phyloP scores from a whole-genome alignment of 148 eudicot species.

The Rhododendron ferrugineum region DNA sequence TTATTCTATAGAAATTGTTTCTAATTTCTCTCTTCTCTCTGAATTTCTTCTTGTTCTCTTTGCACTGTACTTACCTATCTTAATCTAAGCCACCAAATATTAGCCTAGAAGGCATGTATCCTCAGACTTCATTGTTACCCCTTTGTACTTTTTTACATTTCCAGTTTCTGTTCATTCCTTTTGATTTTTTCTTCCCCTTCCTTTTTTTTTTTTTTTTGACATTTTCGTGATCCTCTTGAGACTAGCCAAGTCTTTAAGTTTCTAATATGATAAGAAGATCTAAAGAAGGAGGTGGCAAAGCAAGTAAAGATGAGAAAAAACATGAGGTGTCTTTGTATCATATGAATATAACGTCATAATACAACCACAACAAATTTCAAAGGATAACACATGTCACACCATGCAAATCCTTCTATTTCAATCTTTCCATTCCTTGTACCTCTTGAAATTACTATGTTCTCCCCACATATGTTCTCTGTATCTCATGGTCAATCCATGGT shows the following conservation, averaged over 20 bases:
- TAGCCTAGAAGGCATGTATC: neutral
- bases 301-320: neutral
- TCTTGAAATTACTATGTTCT: neutral
- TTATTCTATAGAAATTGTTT: neutral
- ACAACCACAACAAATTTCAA: slow-evolving; percentile 3
- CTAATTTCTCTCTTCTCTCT: neutral
- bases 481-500: neutral
- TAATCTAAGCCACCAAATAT: neutral
- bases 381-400: neutral
- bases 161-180: neutral
- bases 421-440: neutral
- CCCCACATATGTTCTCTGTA: neutral
- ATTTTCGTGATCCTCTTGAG: neutral
- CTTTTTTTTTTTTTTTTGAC: neutral
- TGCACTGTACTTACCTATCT: neutral
- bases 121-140: neutral
- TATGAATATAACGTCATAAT: neutral
- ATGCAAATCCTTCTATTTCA: neutral
- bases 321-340: neutral
- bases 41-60: neutral
- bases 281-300: neutral
- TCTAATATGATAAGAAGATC: neutral
- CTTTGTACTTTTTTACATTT: neutral
- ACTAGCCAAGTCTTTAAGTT: neutral
- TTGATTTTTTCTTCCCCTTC: neutral